phyloP scores from a whole-genome alignment of 1,284 basidiomycete genomes.

The Mycena sp. region DNA sequence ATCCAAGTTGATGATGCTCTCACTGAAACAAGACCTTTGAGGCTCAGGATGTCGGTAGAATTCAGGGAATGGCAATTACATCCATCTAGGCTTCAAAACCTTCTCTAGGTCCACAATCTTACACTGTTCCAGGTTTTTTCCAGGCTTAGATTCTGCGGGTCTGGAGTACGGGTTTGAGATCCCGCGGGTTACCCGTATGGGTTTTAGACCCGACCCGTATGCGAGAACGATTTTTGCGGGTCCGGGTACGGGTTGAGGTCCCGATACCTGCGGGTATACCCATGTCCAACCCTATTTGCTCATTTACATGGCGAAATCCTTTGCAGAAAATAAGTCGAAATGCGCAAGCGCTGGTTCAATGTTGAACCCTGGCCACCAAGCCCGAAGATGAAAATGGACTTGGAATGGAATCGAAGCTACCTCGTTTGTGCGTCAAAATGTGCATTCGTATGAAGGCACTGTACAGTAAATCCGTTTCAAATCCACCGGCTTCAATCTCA shows the following conservation, averaged over 20 bases:
- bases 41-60: constrained; percentile 2
- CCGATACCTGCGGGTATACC: constrained; percentile 1
- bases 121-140: constrained; percentile 1
- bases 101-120: constrained; percentile 3
- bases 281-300: constrained; percentile 1
- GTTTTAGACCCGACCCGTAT: background rate
- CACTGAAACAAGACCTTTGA: constrained; percentile 3
- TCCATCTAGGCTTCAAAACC: constrained; percentile 2
- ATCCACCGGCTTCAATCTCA: constrained; percentile 1
- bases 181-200: constrained; percentile 1
- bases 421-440: constrained; percentile 2
- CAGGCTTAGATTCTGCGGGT: constrained; percentile 1
- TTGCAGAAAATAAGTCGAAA: constrained; percentile 1
- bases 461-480: background rate
- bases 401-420: constrained; percentile 1
- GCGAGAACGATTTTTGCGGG: background rate
- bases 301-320: constrained; percentile 2
- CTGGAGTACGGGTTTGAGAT: constrained; percentile 3
- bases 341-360: background rate
- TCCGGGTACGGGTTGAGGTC: background rate
- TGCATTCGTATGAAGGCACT: background rate
- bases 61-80: constrained; percentile 1
- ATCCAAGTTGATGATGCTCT: constrained; percentile 4
- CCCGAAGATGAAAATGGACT: constrained; percentile 2
- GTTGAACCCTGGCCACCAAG: constrained; percentile 2